Base-by-base conservation (phyloP, 768 basidiomycete species). In the Xerocomus spinulosus region DNA sequence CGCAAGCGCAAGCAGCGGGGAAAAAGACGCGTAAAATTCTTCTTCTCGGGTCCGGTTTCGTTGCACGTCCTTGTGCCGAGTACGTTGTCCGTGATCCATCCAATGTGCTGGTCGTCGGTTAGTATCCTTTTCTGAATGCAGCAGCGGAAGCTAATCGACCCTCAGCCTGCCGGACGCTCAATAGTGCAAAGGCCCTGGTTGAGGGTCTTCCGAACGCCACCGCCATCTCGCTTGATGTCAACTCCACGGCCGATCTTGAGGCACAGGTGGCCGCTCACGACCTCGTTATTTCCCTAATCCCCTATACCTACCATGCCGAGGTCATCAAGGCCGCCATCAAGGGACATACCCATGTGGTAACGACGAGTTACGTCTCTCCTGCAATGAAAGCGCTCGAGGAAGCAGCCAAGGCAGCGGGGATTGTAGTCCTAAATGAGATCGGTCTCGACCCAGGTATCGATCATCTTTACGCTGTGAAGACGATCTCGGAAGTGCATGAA, bases 391-490 rank as follows among this genome's bases (percentile, higher is more conserved):
- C 80, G 52, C 80, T 98, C 30, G 86, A 97, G 53, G 78, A 75
- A 40, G 83, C 80, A 42, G 88, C 78, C 46, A 87, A 86, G 71
- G 79, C 82, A 48, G 93, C 94, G 2, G 94, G 93, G 5, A 91
- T 98, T 60, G 76, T 92, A 44, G 89, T 97, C 54, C 76, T 98
- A 79, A 99, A 99, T 70, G 96, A 99, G 73, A 90, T 99, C 59
- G 96, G 96, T 42, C 79, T 99, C 35, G 95, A 97, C 68, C 93
- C 93, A 40, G 93, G 93, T 62, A 89, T 95, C 51, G 91, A 94
- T 67, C 91, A 94, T 67, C 69, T 96, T 51, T 94, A 93, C 67
- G 93, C 93, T 25, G 74, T 96, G 69, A 95, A 95, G 79, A 91
- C 85, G 20, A 91, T 99, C 56, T 79, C 81, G 43, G 95, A 97